Evolutionary conservation across 2,329 filamentous ascomycete genomes (phyloP), one percentile per base, ranked within the genome.

Genomic region (Phyllosticta paracitricarpa): DNA sequence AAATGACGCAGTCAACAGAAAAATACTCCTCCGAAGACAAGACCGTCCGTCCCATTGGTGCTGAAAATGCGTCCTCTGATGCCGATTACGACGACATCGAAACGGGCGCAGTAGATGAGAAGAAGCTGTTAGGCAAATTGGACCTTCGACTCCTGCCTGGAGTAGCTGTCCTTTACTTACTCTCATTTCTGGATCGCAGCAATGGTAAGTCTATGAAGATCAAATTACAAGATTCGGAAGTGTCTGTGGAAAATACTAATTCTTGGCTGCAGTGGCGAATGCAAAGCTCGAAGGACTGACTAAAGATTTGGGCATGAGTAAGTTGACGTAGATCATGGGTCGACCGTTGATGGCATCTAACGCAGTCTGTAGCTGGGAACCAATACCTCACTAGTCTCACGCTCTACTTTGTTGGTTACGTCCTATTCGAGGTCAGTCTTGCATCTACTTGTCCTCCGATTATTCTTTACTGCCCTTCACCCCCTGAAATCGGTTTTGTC

Each of bases 341-440:
- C 2, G 25, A 19, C 3, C 10, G 58, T 61, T 51, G 26, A 25
- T 17, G 25, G 48, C 52, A 80, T 80, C 80, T 26, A 12, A 62
- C 25, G 12, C 5, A 51, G 22, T 33, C 10, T 9, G 22, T 14
- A 61, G 59, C 72, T 0, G 72, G 71, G 0, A 72, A 74, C 61
- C 78, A 87, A 65, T 89, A 89, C 62, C 75, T 88, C 0, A 85
- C 82, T 0, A 84, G 84, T 1, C 68, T 89, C 51, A 88, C 85
- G 0, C 70, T 89, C 0, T 89, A 87, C 70, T 89, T 89, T 67
- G 74, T 79, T 61, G 76, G 75, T 4, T 81, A 81, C 62, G 76
- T 79, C 8, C 63, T 78, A 2, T 76, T 80, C 61, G 78, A 80
- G 65, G 73, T 66, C 54, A 58, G 62, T 64, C 7, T 12, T 7